A percentile compares a stretch with the other conserved stretches of the same genome.
Conservation (phyloP, 179 eudicot genomes). For the Spinacia oleracea region DNA sequence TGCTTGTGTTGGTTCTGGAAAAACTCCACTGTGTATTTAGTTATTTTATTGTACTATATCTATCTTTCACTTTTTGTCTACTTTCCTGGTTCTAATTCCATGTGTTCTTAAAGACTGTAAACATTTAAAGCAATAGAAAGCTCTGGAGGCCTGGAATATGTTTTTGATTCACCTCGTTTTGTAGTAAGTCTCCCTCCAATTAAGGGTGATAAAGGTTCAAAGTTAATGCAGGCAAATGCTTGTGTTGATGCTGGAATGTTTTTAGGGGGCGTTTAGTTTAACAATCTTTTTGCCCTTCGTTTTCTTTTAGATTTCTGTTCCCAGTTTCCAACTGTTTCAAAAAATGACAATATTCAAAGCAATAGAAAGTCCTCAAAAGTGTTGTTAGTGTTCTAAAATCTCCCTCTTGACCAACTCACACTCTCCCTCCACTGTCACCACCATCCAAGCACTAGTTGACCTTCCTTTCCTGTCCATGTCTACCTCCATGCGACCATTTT, state of each 20-base stretch:
- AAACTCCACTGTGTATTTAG: not conserved
- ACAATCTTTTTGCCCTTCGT: not conserved
- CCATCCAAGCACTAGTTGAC: not conserved
- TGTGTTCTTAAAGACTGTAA: not conserved
- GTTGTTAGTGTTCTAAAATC: not conserved
- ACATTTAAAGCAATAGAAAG: not conserved
- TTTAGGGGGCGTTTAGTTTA: not conserved
- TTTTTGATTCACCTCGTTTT: not conserved
- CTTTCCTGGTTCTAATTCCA: not conserved
- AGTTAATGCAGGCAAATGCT: constrained; percentile 68
- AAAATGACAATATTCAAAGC: not conserved
- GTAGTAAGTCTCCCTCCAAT: constrained; percentile 17
- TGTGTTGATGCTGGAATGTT: constrained; percentile 4
- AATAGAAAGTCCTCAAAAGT: not conserved
- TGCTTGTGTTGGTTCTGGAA: constrained; percentile 12
- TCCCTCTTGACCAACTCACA: not conserved
- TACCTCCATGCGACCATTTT: not conserved
- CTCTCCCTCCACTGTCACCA: not conserved
- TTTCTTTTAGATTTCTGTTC: not conserved
- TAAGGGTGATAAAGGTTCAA: constrained; percentile 64
- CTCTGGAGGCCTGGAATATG: not conserved
- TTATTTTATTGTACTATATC: not conserved
- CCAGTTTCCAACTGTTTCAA: not conserved
- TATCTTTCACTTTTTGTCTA: not conserved
- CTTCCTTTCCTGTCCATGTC: not conserved